phyloP scores from a whole-genome alignment of 2,329 filamentous ascomycete species.

The Colletotrichum agaves region DNA sequence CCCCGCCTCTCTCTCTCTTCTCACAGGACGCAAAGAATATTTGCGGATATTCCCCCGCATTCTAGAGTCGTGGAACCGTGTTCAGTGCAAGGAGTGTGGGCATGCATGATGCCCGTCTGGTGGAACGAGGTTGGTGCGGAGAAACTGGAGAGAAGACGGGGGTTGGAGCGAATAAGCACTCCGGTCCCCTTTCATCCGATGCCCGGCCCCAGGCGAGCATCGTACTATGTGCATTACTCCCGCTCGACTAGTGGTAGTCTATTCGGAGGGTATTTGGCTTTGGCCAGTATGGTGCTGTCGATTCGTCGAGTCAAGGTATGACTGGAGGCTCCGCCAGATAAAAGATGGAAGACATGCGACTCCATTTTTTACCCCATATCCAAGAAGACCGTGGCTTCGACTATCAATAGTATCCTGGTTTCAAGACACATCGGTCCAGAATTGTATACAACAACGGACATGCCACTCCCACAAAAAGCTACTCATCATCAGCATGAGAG shows the following conservation, averaged over 20 bases:
- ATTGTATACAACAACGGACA: background rate
- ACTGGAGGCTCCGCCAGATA: background rate
- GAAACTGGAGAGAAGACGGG: conserved; percentile 17
- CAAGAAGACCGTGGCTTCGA: background rate
- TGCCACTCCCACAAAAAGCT: background rate
- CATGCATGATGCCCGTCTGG: too few relatives aligned
- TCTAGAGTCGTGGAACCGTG: conserved; percentile 9
- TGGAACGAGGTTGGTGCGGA: conserved; percentile 35
- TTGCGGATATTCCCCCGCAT: conserved; percentile 22
- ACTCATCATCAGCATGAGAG: background rate
- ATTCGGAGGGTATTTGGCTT: background rate
- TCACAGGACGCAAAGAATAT: background rate
- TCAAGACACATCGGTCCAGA: background rate
- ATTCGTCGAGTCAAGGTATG: background rate
- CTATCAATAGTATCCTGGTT: background rate
- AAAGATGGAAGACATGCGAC: conserved; percentile 1
- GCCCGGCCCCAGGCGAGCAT: conserved; percentile 21
- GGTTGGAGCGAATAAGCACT: conserved; percentile 3
- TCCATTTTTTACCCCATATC: background rate
- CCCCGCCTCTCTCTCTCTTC: background rate
- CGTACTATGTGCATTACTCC: background rate
- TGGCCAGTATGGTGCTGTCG: background rate
- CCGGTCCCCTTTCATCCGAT: conserved; percentile 29
- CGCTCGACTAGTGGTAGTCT: background rate
- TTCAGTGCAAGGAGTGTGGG: background rate